Conservation (phyloP, 495 filamentous ascomycete genomes). For the Durotheca rogersii region DNA sequence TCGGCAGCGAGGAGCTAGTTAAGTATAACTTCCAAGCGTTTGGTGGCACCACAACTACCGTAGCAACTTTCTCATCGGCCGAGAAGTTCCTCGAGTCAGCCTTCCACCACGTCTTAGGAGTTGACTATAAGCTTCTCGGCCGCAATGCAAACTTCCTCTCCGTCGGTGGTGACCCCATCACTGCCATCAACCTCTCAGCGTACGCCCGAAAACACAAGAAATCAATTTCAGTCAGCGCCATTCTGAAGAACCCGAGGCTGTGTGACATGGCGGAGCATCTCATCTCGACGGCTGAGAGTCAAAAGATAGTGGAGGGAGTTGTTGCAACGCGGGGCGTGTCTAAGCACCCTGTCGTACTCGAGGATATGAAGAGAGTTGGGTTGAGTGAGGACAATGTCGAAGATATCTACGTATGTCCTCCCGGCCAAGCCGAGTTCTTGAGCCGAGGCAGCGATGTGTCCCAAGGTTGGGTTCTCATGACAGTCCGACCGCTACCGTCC, state of each 20-base stretch:
- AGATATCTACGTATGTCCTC: not conserved
- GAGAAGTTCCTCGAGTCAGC: not conserved
- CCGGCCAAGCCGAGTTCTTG: not conserved
- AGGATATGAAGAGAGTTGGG: not conserved
- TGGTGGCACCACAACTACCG: too few species aligned
- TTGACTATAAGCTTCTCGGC: not conserved
- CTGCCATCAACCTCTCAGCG: not conserved
- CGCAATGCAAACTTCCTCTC: not conserved
- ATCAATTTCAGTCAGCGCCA: not conserved
- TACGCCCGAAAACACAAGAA: not conserved
- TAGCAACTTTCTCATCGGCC: not conserved
- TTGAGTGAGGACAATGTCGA: not conserved
- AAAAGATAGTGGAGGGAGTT: too few species aligned
- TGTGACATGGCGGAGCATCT: not conserved
- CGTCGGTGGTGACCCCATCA: not conserved
- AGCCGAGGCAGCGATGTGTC: not conserved
- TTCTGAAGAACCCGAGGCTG: not conserved
- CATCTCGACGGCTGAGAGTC: too few species aligned
- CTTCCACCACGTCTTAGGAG: not conserved
- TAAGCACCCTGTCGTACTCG: not conserved
- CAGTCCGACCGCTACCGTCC: not conserved
- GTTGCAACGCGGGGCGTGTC: too few species aligned
- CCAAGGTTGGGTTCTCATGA: not conserved
- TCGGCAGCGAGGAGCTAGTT: too few species aligned
- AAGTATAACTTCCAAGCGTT: too few species aligned